Conservation (phyloP, 1,284 basidiomycete genomes). For the Sanguinoderma infundibulare region DNA sequence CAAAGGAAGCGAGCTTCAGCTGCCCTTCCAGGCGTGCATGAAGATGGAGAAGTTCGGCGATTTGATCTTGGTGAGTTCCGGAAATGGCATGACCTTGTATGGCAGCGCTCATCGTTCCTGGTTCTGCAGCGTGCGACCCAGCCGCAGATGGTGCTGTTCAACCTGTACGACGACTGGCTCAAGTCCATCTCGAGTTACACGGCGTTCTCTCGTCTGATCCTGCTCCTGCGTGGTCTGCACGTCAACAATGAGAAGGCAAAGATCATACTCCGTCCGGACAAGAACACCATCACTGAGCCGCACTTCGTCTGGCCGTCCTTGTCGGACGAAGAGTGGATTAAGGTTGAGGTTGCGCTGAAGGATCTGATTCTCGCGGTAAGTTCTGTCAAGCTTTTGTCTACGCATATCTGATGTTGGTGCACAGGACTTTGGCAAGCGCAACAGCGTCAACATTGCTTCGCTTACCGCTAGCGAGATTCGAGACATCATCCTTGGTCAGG, state of each 20-base stretch:
- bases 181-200: slow-evolving; percentile 99
- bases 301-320: slow-evolving; percentile 99
- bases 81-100: background rate
- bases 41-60: slow-evolving; percentile 99
- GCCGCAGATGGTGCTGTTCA: slow-evolving; percentile 99
- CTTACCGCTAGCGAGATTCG: slow-evolving; percentile 96
- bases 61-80: slow-evolving; percentile 78
- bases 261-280: slow-evolving; percentile 90
- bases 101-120: slow-evolving; percentile 3
- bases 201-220: slow-evolving; percentile 96
- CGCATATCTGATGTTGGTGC: slow-evolving; percentile 15
- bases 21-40: slow-evolving; percentile 99
- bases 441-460: slow-evolving; percentile 98
- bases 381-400: slow-evolving; percentile 3
- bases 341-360: slow-evolving; percentile 97
- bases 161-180: slow-evolving; percentile 99
- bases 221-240: slow-evolving; percentile 94
- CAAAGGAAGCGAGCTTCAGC: slow-evolving; percentile 97
- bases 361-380: slow-evolving; percentile 86
- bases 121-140: slow-evolving; percentile 79
- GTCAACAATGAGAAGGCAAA: slow-evolving; percentile 99
- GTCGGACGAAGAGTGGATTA: slow-evolving; percentile 98
- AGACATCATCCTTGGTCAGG: slow-evolving; percentile 96
- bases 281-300: slow-evolving; percentile 94
- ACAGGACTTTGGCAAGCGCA: slow-evolving; percentile 97